Evolutionary conservation across 345 rosid species (phyloP).

Genomic region (Acer saccharum): DNA sequence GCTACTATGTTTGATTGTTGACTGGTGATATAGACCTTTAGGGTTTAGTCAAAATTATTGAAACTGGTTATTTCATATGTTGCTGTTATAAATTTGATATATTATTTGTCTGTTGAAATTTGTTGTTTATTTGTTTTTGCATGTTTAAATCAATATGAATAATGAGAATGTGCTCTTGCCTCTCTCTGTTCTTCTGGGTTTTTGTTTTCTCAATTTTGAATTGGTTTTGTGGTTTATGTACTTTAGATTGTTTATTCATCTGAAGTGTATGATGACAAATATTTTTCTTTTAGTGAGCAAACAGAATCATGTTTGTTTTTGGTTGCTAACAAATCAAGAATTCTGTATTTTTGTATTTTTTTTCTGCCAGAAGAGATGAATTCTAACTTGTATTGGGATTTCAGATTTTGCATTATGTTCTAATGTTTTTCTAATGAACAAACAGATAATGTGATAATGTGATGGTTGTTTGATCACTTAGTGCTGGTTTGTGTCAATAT

Average conservation of each 20-base stretch:
- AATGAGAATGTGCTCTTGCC: conserved; percentile 1
- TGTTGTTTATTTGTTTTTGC: conserved; percentile 2
- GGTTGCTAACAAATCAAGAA: conserved; percentile 18
- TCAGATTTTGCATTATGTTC: not conserved
- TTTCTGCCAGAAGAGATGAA: conserved; percentile 1
- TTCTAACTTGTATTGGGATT: not conserved
- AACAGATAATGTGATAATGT: conserved; percentile 5
- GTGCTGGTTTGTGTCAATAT: not conserved
- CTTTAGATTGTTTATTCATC: not conserved
- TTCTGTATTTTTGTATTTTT: no score
- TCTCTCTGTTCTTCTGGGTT: conserved; percentile 4
- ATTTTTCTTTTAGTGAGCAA: not conserved
- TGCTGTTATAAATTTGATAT: not conserved
- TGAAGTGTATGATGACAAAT: conserved; percentile 26
- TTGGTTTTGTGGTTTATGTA: conserved; percentile 6
- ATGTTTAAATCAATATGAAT: conserved; percentile 16
- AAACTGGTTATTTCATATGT: no score
- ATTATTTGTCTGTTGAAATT: no score
- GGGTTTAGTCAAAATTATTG: conserved; percentile 24
- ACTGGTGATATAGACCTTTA: conserved; percentile 15
- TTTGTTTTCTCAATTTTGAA: not conserved
- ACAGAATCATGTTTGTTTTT: conserved; percentile 19
- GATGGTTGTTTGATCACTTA: conserved; percentile 10
- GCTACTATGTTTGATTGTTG: conserved; percentile 4
- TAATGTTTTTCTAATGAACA: not conserved